Conservation (phyloP, 768 basidiomycete genomes). For the button mushroom (Agaricus bisporus) region DNA sequence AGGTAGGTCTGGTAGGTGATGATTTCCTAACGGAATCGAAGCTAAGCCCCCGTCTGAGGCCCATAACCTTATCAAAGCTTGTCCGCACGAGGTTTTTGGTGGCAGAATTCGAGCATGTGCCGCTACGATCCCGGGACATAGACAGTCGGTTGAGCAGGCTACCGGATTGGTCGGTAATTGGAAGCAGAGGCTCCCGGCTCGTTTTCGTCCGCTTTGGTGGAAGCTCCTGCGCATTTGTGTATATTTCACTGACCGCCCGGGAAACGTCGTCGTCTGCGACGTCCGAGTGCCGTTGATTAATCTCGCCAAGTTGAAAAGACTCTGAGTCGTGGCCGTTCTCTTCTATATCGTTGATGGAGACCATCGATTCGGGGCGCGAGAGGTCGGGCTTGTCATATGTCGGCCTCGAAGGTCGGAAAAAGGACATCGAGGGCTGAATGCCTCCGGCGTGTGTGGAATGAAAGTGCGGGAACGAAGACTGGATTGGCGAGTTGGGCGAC, state of each 20-base stretch:
- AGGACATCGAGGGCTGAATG: conserved; percentile 72
- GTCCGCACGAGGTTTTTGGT: conserved; percentile 38
- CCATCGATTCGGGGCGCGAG: conserved; percentile 33
- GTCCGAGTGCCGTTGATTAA: conserved; percentile 12
- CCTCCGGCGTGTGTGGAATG: conserved; percentile 51
- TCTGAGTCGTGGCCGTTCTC: conserved; percentile 17
- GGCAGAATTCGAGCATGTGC: conserved; percentile 16
- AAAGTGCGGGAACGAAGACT: conserved; percentile 13
- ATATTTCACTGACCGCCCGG: conserved; percentile 22
- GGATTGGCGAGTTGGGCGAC: conserved; percentile 16
- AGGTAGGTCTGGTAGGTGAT: conserved; percentile 15
- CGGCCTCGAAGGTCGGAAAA: conserved; percentile 69
- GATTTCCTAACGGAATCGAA: conserved; percentile 42
- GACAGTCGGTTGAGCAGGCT: conserved; percentile 22
- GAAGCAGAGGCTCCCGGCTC: conserved; percentile 71
- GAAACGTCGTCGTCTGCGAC: conserved; percentile 18
- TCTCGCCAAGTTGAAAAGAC: conserved; percentile 16
- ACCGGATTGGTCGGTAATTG: conserved; percentile 31
- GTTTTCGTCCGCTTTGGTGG: conserved; percentile 42
- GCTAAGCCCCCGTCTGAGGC: conserved; percentile 43
- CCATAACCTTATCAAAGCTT: conserved; percentile 57
- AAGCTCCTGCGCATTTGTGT: conserved; percentile 12
- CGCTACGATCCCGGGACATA: conserved; percentile 17
- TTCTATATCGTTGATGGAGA: conserved; percentile 21
- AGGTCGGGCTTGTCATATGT: conserved; percentile 31